Percentiles rank a stretch among this genome's conserved stretches.
Conservation (phyloP, 768 basidiomycete species). For the Auricularia cornea region DNA sequence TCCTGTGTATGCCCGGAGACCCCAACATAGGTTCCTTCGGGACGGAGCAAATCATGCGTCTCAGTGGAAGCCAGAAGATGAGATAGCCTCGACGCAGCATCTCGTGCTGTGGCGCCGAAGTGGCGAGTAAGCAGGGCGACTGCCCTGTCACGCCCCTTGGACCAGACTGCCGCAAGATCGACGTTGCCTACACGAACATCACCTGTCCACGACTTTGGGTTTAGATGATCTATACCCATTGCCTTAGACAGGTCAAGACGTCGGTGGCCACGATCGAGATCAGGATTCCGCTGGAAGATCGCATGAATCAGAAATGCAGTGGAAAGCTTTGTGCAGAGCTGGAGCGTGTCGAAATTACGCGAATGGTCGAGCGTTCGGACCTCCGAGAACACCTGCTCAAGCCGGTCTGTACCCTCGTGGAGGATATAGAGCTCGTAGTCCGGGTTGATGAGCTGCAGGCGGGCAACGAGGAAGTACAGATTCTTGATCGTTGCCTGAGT, state of each 20-base stretch:
- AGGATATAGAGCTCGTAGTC: constrained; percentile 13
- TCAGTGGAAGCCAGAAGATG: neutral
- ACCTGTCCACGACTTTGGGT: constrained; percentile 9
- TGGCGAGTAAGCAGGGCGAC: neutral
- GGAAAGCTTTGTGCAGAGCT: constrained; percentile 11
- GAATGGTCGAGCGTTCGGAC: constrained; percentile 9
- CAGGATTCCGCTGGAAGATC: constrained; percentile 12
- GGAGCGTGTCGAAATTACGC: constrained; percentile 10
- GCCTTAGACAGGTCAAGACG: constrained; percentile 14
- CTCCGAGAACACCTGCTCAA: constrained; percentile 22
- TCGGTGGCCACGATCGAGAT: constrained; percentile 14
- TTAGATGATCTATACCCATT: constrained; percentile 19
- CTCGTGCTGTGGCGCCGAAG: neutral
- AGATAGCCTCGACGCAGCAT: neutral
- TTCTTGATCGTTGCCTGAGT: constrained; percentile 21
- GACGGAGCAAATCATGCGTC: neutral
- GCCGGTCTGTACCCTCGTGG: constrained; percentile 20
- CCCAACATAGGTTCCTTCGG: neutral
- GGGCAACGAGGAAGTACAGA: constrained; percentile 16
- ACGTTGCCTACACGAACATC: neutral
- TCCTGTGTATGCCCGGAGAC: neutral
- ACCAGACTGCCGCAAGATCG: neutral
- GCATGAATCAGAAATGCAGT: constrained; percentile 15
- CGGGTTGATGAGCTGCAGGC: constrained; percentile 17
- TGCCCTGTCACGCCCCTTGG: neutral